Conservation (phyloP, 192 early-diverging fungal species). For the Rhizophagus clarus region DNA sequence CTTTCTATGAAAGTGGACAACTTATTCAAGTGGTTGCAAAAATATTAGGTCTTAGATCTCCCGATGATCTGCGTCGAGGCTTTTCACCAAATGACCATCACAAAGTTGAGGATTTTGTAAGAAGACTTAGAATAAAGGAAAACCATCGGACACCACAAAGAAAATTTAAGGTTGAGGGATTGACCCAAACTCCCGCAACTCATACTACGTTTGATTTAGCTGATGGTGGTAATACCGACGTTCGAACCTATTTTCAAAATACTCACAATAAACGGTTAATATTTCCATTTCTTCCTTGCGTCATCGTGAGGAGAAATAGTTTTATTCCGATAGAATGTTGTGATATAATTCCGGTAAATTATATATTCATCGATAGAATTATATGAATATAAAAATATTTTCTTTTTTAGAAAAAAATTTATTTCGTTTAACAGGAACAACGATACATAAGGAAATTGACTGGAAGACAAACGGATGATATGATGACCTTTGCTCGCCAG, state of each 20-base stretch:
- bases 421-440: constrained; percentile 61
- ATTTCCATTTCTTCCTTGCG: constrained; percentile 77
- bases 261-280: constrained; percentile 36
- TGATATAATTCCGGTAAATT: constrained; percentile 55
- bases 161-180: constrained; percentile 68
- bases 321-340: constrained; percentile 92
- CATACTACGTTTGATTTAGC: constrained; percentile 68
- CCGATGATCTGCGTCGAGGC: constrained; percentile 55
- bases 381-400: too few relatives aligned
- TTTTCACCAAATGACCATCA: constrained; percentile 41
- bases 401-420: too few relatives aligned
- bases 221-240: constrained; percentile 51
- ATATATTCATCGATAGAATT: too few relatives aligned
- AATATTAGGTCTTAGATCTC: constrained; percentile 38
- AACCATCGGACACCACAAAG: constrained; percentile 66
- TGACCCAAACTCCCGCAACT: constrained; percentile 72
- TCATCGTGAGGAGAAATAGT: constrained; percentile 68
- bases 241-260: constrained; percentile 78
- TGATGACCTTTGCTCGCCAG: constrained; percentile 92
- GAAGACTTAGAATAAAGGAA: constrained; percentile 54
- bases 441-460: constrained; percentile 79
- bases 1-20: constrained; percentile 65
- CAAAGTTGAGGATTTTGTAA: constrained; percentile 52
- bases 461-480: constrained; percentile 85
- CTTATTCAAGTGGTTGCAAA: constrained; percentile 29